Evolutionary conservation across 179 eudicot species (phyloP).

Genomic region (Beta lomatogona): DNA sequence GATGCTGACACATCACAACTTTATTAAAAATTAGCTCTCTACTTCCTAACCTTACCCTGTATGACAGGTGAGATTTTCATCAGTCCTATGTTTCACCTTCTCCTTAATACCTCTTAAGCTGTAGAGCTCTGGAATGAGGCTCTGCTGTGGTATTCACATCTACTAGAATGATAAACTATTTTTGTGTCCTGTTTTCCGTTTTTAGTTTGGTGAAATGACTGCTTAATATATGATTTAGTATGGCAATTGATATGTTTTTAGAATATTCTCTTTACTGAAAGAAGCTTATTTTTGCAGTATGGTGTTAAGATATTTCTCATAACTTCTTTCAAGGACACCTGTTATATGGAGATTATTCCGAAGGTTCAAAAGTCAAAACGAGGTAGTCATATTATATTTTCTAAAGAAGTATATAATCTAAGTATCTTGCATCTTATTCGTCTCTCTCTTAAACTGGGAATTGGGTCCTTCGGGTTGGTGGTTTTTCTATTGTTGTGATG

Average conservation of each 20-base stretch:
- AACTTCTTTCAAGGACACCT: slow-evolving; percentile 71
- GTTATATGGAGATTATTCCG: slow-evolving; percentile 71
- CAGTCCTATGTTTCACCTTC: neutral
- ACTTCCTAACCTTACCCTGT: slow-evolving; percentile 1
- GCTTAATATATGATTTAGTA: neutral
- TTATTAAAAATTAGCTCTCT: slow-evolving; percentile 14
- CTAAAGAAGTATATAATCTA: neutral
- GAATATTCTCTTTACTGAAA: slow-evolving; percentile 4
- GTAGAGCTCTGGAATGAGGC: slow-evolving; percentile 9
- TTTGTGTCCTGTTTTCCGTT: neutral
- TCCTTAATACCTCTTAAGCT: neutral
- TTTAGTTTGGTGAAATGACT: slow-evolving; percentile 4
- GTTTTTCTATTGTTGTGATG: neutral
- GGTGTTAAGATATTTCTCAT: slow-evolving; percentile 68
- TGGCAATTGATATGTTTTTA: neutral
- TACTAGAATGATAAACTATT: neutral
- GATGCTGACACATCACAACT: slow-evolving; percentile 8
- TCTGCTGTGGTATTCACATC: neutral
- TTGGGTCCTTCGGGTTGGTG: neutral
- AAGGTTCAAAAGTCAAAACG: slow-evolving; percentile 58
- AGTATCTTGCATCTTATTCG: neutral
- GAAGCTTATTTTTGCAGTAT: slow-evolving; percentile 45
- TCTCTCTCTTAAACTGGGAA: neutral
- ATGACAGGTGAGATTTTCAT: slow-evolving; percentile 7
- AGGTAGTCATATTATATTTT: slow-evolving; percentile 35